These are phyloP conservation scores for Teunomyces gatunensis DNA, from an alignment of 805 yeast genomes.

Conservation along the genomic window DNA sequence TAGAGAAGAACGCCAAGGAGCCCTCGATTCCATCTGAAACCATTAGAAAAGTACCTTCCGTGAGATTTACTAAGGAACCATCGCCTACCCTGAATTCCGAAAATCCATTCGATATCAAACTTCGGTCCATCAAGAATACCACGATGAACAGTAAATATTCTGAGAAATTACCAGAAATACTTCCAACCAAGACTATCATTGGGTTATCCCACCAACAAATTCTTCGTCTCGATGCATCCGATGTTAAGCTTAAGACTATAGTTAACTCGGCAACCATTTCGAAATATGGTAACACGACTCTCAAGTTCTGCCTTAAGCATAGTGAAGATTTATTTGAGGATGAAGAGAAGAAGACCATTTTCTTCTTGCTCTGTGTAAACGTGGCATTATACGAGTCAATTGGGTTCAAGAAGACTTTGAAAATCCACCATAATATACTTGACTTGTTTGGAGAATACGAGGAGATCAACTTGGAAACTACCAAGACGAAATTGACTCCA, in stretches of 20 bases:
- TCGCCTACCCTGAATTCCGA: conserved; percentile 3
- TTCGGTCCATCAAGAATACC: conserved; percentile 22
- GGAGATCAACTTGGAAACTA: conserved; percentile 31
- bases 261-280: conserved; percentile 29
- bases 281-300: conserved; percentile 27
- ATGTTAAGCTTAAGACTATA: conserved; percentile 38
- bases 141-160: conserved; percentile 21
- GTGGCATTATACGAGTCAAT: conserved; percentile 36
- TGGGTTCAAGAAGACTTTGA: conserved; percentile 29
- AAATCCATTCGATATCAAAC: conserved; percentile 23
- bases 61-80: neutral
- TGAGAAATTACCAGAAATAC: conserved; percentile 29
- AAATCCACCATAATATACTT: conserved; percentile 23
- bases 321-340: conserved; percentile 24
- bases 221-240: conserved; percentile 27
- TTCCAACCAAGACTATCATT: conserved; percentile 34
- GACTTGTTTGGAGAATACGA: conserved; percentile 27
- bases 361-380: conserved; percentile 29
- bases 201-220: conserved; percentile 38
- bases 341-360: conserved; percentile 16
- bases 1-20: neutral
- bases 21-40: conserved; percentile 1
- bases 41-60: neutral
- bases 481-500: conserved; percentile 31
- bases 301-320: conserved; percentile 23